Evolutionary conservation across 345 rosid genomes (phyloP), one percentile per base, ranked within the genome.

Genomic region (Hibiscus trionum): DNA sequence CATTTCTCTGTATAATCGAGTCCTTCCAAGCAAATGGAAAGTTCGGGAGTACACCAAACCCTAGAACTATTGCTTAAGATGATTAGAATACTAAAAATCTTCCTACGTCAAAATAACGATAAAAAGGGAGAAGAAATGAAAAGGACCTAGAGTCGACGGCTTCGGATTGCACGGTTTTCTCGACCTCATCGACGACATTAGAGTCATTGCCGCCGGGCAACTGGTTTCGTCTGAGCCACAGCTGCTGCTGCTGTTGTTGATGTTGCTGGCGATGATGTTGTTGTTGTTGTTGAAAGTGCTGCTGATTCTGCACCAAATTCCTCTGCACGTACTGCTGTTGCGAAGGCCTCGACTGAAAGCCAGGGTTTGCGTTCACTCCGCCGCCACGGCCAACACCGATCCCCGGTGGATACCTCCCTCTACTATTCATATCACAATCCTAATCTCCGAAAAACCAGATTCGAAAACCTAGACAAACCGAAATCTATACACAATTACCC

Each of bases 391-490:
- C 90, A 14, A 70, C 76, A 19, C 91, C 90, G 58, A 86, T 82
- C 37, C 86, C 96, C 27, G 94, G 92, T 11, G 86, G 93, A 85
- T 91, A 89, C 69, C 95, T 84, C 71, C 87, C 93, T 88, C 97
- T 87, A 81, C 77, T 88, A 78, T 88, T 88, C 95, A 90, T 91
- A 88, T 91, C 86, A 59, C 83, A 74, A 64, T 47, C 46, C 74
- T 60, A 58, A 59, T 26, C 57, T 49, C 71, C 44, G 19, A 61
- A 27, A 27, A 29, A 39, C 8, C n/a, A 60, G 58, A 72, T 26
- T 72, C 29, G n/a, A 72, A 61, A 61, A 24, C 67, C 44, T 58
- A 37, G 11, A 16, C 4, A 27, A 67, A 11, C 35, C 27, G 42
- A 53, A 17, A 37, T 56, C 24, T 55, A 24, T 42, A 64, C 71